These are phyloP conservation scores for Pyrenophora seminiperda DNA, from an alignment of 2,329 filamentous ascomycete genomes.

Conservation along the genomic window DNA sequence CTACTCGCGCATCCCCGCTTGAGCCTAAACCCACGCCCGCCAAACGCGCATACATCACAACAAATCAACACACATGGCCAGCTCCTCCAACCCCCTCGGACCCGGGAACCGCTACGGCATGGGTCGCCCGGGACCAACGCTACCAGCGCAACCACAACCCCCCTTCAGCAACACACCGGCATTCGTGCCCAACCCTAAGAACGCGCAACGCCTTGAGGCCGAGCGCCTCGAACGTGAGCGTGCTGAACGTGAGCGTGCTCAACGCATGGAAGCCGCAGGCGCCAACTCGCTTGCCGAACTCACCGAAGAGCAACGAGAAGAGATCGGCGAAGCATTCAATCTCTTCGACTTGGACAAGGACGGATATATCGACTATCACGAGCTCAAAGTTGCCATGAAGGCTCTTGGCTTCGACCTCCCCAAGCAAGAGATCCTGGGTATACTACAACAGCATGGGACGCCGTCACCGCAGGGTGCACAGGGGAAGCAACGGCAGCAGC, in stretches of 20 bases:
- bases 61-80: conserved; percentile 53
- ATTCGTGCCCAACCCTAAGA: conserved; percentile 52
- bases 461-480: conserved; percentile 8
- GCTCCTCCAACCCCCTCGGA: conserved; percentile 58
- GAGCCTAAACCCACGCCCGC: not conserved
- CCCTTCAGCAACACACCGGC: conserved; percentile 39
- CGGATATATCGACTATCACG: conserved; percentile 92
- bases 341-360: conserved; percentile 98
- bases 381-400: conserved; percentile 94
- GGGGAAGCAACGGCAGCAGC: conserved; percentile 5
- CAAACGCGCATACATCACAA: not conserved
- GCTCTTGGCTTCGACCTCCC: conserved; percentile 91
- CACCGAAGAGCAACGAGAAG: conserved; percentile 86
- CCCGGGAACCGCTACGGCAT: conserved; percentile 62
- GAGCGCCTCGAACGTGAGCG: conserved; percentile 51
- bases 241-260: conserved; percentile 41
- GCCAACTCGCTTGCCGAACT: conserved; percentile 61
- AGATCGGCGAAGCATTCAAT: conserved; percentile 94
- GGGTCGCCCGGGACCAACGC: conserved; percentile 38
- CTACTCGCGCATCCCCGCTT: conserved; percentile 8
- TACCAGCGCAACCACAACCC: conserved; percentile 24
- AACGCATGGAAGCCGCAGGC: conserved; percentile 52
- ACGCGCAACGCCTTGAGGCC: conserved; percentile 48
- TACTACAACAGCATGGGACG: conserved; percentile 77
- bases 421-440: conserved; percentile 80